Conservation (phyloP, 495 filamentous ascomycete species). For the Tuber borchii region DNA sequence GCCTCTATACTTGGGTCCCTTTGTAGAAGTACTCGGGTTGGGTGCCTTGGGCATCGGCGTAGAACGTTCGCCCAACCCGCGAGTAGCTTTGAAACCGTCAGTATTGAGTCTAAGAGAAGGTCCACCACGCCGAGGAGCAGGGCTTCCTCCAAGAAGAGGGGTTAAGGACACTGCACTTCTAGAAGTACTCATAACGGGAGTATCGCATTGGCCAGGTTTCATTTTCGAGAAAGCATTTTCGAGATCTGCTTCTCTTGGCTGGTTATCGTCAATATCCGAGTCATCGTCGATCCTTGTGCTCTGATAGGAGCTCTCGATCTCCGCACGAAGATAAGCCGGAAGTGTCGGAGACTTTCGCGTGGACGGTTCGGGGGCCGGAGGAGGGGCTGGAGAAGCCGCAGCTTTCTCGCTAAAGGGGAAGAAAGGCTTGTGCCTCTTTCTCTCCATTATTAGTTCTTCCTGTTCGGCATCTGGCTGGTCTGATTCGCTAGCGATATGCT, state of each 20-base stretch:
- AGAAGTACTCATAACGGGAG: slow-evolving; percentile 33
- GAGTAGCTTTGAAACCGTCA: slow-evolving; percentile 15
- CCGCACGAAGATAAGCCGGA: slow-evolving; percentile 28
- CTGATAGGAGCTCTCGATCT: slow-evolving; percentile 30
- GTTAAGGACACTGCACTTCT: slow-evolving; percentile 32
- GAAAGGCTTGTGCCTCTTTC: slow-evolving; percentile 28
- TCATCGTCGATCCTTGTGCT: slow-evolving; percentile 32
- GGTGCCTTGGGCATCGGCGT: slow-evolving; percentile 25
- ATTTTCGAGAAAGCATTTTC: slow-evolving; percentile 34
- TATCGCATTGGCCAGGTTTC: slow-evolving; percentile 33
- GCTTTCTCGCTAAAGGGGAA: slow-evolving; percentile 21
- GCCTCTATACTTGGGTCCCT: not conserved
- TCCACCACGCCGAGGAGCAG: slow-evolving; percentile 22
- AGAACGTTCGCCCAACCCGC: slow-evolving; percentile 23
- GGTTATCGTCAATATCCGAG: slow-evolving; percentile 38
- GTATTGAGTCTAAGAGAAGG: slow-evolving; percentile 20
- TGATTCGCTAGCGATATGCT: slow-evolving; percentile 16
- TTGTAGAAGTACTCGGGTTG: slow-evolving; percentile 12
- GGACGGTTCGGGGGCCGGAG: slow-evolving; percentile 31
- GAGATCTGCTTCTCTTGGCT: slow-evolving; percentile 31
- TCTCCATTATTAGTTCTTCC: slow-evolving; percentile 14
- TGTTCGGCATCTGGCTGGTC: slow-evolving; percentile 21
- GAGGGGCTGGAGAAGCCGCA: slow-evolving; percentile 30
- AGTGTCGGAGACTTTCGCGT: slow-evolving; percentile 24
- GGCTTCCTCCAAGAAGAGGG: slow-evolving; percentile 32